Evolutionary conservation across 768 basidiomycete species (phyloP), one percentile per base, ranked within the genome.

Genomic region (Gymnopilus dilepis): DNA sequence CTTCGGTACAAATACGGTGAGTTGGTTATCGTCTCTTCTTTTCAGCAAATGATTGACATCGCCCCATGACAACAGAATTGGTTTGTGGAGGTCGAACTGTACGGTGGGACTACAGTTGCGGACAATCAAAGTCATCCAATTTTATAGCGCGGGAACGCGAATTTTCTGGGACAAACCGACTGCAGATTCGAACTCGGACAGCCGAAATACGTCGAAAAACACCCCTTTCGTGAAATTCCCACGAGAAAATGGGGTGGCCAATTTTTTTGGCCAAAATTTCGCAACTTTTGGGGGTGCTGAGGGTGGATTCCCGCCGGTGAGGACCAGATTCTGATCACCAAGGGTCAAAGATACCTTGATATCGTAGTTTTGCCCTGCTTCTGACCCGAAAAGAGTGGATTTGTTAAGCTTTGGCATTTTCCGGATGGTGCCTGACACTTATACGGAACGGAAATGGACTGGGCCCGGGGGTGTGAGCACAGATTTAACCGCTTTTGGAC

Each of bases 61-160:
- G 17, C 19, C 45, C 28, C 19, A 13, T 41, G 34, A 38, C 63
- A n/a, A 9, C 59, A 67, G 69, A 59, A 48, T 21, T 73, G 64
- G 67, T 69, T 69, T 38, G 74, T 78, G 0, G 72, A 81, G 65
- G 62, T 82, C 5, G 82, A 79, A 24, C 65, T 82, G 0, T 82
- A 77, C 38, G 82, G 81, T 21, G 82, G 83, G 8, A 65, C 69
- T 2, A 45, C 43, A 45, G 43, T 64, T 64, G 58, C 42, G 43
- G 58, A 63, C 62, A 63, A 55, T 4, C 53, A 59, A 63, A 63
- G 41, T 7, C 62, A 55, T 38, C 62, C 4, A 64, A 26, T 60
- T 51, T 28, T 24, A 5, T 64, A 64, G 56, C 58, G 56, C 45
- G 22, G 54, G 26, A 64, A 60, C 24, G 57, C 11, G 47, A 60